A percentile compares a stretch with the other conserved stretches of the same genome.
Conservation (phyloP, 2,329 filamentous ascomycete species). For the Penicillium sp. region DNA sequence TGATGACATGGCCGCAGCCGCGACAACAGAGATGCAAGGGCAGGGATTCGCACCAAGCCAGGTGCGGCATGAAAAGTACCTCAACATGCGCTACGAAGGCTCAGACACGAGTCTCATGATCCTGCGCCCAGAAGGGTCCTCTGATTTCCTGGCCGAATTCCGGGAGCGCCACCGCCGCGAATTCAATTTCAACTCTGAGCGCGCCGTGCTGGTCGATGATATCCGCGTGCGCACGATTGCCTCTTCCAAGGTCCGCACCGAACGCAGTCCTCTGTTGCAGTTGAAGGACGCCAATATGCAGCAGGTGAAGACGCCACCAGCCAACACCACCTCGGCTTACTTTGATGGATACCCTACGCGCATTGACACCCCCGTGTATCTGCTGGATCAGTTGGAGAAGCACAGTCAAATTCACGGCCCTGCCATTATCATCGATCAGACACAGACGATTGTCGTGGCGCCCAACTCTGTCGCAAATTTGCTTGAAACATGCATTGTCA, state of each 20-base stretch:
- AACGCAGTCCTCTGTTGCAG: conserved; percentile 70
- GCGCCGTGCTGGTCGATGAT: conserved; percentile 86
- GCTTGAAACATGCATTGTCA: conserved; percentile 83
- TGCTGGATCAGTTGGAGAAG: conserved; percentile 37
- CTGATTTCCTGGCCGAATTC: conserved; percentile 81
- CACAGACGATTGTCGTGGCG: conserved; percentile 86
- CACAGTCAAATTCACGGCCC: conserved; percentile 58
- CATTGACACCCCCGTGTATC: conserved; percentile 40
- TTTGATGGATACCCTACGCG: conserved; percentile 36
- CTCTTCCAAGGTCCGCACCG: conserved; percentile 60
- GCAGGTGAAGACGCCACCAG: conserved; percentile 63
- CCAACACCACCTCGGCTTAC: conserved; percentile 40
- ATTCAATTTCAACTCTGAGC: conserved; percentile 84
- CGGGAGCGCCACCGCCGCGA: conserved; percentile 84
- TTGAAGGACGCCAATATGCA: conserved; percentile 48
- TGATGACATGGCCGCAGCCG: conserved; percentile 69
- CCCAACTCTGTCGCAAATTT: conserved; percentile 75
- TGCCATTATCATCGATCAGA: conserved; percentile 72
- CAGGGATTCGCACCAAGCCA: conserved; percentile 48
- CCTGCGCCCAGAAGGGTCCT: conserved; percentile 68
- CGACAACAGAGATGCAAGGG: conserved; percentile 40
- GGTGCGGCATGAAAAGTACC: conserved; percentile 47
- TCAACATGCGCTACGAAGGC: conserved; percentile 54
- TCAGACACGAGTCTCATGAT: conserved; percentile 55
- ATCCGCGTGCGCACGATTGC: conserved; percentile 86